phyloP scores from a whole-genome alignment of 805 yeast genomes.

The Maudiozyma bulderi region DNA sequence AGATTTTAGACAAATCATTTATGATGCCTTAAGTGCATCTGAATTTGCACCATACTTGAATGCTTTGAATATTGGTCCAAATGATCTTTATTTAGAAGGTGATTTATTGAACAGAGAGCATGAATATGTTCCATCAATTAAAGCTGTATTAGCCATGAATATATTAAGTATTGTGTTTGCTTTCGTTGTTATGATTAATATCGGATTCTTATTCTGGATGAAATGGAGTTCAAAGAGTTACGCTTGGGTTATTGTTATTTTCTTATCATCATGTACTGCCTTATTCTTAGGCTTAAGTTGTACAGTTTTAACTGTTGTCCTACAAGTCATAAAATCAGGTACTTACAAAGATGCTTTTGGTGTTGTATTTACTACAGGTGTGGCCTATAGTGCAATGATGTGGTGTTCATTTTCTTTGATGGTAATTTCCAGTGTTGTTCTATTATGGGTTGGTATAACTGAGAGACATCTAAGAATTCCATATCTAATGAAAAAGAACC shows the following conservation, averaged over 20 bases:
- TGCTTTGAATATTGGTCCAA: conserved; percentile 20
- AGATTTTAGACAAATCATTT: conserved; percentile 25
- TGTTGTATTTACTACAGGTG: conserved; percentile 20
- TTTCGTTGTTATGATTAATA: conserved; percentile 12
- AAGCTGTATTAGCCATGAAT: conserved; percentile 23
- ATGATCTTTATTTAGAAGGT: conserved; percentile 25
- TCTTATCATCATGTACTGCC: conserved; percentile 3
- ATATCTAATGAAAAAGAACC: background rate
- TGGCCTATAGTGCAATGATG: conserved; percentile 21
- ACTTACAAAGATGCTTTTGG: conserved; percentile 24
- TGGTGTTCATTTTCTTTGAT: conserved; percentile 26
- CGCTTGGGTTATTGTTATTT: conserved; percentile 4
- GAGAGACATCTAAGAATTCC: conserved; percentile 2
- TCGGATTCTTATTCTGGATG: conserved; percentile 10
- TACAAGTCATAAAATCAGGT: conserved; percentile 26
- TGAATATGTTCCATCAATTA: conserved; percentile 27
- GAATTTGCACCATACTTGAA: conserved; percentile 24
- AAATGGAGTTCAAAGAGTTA: conserved; percentile 2
- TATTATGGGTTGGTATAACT: conserved; percentile 1
- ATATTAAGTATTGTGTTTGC: conserved; percentile 18
- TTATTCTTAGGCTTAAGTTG: conserved; percentile 23
- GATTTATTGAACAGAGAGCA: conserved; percentile 23
- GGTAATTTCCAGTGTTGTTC: conserved; percentile 3
- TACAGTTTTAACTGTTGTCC: conserved; percentile 19
- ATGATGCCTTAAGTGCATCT: conserved; percentile 22